phyloP scores from a whole-genome alignment of 495 filamentous ascomycete species.

The Hypoxylon crocopeplum region DNA sequence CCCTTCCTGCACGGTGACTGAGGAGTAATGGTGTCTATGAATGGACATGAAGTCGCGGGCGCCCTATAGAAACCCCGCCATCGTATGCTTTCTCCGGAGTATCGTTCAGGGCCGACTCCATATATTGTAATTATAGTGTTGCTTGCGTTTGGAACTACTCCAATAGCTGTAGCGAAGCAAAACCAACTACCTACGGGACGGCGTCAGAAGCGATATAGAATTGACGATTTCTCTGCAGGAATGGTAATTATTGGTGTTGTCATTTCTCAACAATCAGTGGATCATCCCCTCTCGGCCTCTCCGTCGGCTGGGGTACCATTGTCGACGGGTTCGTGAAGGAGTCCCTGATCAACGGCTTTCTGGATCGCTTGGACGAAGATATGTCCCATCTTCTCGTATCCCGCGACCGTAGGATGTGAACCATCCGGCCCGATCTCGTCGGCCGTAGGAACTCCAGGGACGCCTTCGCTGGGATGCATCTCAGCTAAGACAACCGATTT shows the following conservation, averaged over 20 bases:
- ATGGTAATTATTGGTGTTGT: not conserved
- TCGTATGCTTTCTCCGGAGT: no score
- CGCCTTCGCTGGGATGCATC: conserved; percentile 30
- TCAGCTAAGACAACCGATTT: conserved; percentile 31
- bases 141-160: no score
- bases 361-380: conserved; percentile 46
- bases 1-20: no score
- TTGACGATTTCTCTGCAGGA: not conserved
- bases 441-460: conserved; percentile 10
- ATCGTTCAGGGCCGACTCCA: no score
- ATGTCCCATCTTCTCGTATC: conserved; percentile 50
- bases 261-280: not conserved
- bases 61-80: no score
- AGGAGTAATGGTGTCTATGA: no score
- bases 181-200: no score
- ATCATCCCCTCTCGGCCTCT: conserved; percentile 8
- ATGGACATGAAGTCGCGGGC: no score
- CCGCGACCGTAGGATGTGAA: conserved; percentile 49
- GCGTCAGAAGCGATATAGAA: no score
- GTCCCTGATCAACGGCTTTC: conserved; percentile 35
- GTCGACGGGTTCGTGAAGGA: conserved; percentile 37
- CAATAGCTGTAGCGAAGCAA: no score
- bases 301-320: conserved; percentile 40
- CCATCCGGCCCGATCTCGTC: conserved; percentile 31
- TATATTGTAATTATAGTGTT: no score